Percentiles rank a stretch among this genome's conserved stretches.
Evolutionary conservation across 2,329 filamentous ascomycete species (phyloP).

Genomic region (Balansia obtecta): DNA sequence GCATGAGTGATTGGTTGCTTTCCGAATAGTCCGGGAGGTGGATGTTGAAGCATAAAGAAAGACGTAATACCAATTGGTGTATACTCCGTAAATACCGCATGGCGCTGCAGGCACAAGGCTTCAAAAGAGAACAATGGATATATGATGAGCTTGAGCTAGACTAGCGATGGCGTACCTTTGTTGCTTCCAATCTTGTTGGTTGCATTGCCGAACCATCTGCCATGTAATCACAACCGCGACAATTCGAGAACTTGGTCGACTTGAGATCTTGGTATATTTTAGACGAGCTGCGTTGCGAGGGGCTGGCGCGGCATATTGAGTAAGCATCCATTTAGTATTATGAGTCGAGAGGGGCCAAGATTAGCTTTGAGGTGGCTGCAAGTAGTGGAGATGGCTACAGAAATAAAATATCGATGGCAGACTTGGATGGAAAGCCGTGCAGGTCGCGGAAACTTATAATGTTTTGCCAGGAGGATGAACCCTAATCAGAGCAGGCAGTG

Average conservation of each 20-base stretch:
- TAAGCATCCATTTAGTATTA: slow-evolving; percentile 37
- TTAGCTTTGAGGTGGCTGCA: not conserved
- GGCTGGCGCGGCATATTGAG: slow-evolving; percentile 34
- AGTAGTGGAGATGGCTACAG: not conserved
- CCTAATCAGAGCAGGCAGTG: not conserved
- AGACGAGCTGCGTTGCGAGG: slow-evolving; percentile 29
- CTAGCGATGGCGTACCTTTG: slow-evolving; percentile 19
- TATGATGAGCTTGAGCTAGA: not conserved
- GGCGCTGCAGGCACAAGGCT: not conserved
- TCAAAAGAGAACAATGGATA: not conserved
- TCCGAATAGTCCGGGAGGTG: not conserved
- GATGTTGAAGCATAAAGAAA: not conserved
- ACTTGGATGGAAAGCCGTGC: not conserved
- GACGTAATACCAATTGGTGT: not conserved
- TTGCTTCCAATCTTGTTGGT: slow-evolving; percentile 20
- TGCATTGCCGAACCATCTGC: slow-evolving; percentile 16
- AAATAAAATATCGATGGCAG: not conserved
- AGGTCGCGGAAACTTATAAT: not conserved
- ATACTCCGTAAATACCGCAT: not conserved
- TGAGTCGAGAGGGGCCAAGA: not conserved
- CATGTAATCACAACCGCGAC: slow-evolving; percentile 20
- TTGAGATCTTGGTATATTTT: slow-evolving; percentile 38
- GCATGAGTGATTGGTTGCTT: not conserved
- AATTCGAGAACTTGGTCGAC: slow-evolving; percentile 25
- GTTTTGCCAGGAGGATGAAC: not conserved